Base-by-base conservation (phyloP, 768 basidiomycete species). In the Tricholoma furcatifolium region DNA sequence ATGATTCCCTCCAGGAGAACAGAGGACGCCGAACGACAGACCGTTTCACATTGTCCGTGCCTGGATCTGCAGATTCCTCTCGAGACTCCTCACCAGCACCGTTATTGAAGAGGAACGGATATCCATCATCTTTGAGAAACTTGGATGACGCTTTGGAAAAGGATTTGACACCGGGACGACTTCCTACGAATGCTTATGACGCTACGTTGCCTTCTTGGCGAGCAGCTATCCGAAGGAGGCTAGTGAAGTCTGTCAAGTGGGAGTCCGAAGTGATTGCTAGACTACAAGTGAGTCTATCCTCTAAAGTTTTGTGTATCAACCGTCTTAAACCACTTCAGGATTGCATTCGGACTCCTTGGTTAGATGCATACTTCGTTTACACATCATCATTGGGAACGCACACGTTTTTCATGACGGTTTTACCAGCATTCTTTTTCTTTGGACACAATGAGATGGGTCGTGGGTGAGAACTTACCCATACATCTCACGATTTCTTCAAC, bases 361-460 rank as follows among this genome's bases (percentile, higher is more conserved):
- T 91, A 20, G 93, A 95, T 63, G 71, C 74, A 1, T 95, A 91
- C 62, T 94, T 95, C 63, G 81, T 94, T 30, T 88, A 93, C 57
- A 83, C 88, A 0, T 91, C 89, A 0, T 78, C 85, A 0, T 74
- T 92, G 9, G 93, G 81, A 10, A 92, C 91, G 0, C 93, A 93
- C 61, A 93, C 89, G 0, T 98, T 94, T 72, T 98, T 98, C 78
- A 92, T 96, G 88, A 81, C 84, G 30, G 79, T 89, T 55, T 73
- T 99, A 6, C 96, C 96, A 0, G 74, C 84, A 0, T 77, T 92
- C 56, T 96, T 88, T 63, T 98, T 94, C 76, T 97, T 96, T 63
- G 95, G 95, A 0, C 79, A 84, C 58, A 73, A 72, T 2, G 79
- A 85, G 38, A 71, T 85, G 38, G 93, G 88, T 11, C 69, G 83